Evolutionary conservation across 202 grass and related monocot species (phyloP).

Genomic region (Carex arenaria): DNA sequence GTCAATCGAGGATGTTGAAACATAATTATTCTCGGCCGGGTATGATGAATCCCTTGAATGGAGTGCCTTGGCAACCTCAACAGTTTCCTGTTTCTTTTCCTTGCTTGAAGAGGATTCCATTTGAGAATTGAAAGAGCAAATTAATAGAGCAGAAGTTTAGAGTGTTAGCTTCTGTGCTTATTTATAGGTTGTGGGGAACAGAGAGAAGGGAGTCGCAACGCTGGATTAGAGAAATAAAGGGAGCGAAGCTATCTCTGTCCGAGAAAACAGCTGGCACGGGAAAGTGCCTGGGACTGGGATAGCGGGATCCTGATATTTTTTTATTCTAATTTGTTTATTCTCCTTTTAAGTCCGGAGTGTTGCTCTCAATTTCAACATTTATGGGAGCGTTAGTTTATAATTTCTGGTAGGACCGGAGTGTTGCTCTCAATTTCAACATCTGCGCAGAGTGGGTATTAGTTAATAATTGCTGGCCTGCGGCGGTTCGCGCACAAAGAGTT

Average conservation of each 20-base stretch:
- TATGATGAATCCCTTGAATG: not conserved
- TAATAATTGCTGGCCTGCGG: too few species aligned
- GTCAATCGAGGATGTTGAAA: not conserved
- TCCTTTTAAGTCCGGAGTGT: too few species aligned
- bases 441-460: too few species aligned
- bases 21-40: not conserved
- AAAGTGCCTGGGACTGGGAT: not conserved
- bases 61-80: slow-evolving; percentile 37
- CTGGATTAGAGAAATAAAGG: too few species aligned
- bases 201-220: too few species aligned
- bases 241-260: too few species aligned
- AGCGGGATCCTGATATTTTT: not conserved
- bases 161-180: not conserved
- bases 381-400: too few species aligned
- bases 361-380: too few species aligned
- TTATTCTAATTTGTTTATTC: not conserved
- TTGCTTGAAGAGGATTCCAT: not conserved
- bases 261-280: not conserved
- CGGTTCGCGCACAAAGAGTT: too few species aligned
- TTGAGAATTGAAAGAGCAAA: not conserved
- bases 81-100: slow-evolving; percentile 23
- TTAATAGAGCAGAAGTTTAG: not conserved
- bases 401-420: too few species aligned
- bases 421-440: too few species aligned
- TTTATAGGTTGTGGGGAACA: too few species aligned